A percentile compares a stretch with the other conserved stretches of the same genome.
These are phyloP conservation scores for Aspergillus sp. DNA, from an alignment of 2,329 filamentous ascomycete genomes.

Conservation along the genomic window DNA sequence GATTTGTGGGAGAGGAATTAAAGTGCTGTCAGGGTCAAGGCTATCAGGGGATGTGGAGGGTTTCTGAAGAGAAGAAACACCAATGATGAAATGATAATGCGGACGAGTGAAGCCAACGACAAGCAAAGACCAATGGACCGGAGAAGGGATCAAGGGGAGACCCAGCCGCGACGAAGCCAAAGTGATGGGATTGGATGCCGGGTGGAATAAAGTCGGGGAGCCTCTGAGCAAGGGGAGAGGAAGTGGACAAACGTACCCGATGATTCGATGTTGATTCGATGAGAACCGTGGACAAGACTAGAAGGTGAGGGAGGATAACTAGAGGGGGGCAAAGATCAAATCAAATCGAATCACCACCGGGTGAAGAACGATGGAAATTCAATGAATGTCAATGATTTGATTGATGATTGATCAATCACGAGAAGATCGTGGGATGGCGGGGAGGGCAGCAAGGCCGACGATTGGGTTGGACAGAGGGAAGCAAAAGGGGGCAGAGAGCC, in stretches of 20 bases:
- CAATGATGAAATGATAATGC: conserved; percentile 5
- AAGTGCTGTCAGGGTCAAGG: neutral
- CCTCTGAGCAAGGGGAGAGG: neutral
- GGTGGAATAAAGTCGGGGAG: conserved; percentile 12
- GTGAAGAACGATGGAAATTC: neutral
- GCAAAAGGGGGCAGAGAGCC: conserved; percentile 8
- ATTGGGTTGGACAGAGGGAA: conserved; percentile 3
- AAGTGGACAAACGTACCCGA: conserved; percentile 19
- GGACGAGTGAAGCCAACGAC: conserved; percentile 13
- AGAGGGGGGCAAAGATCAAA: neutral
- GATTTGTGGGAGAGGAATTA: neutral
- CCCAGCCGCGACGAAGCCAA: neutral
- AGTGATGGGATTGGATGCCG: conserved; percentile 18
- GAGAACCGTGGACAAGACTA: conserved; percentile 15
- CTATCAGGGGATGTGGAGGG: conserved; percentile 1
- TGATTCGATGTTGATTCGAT: conserved; percentile 21
- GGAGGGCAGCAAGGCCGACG: neutral
- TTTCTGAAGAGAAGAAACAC: conserved; percentile 11
- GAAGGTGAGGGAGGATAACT: conserved; percentile 3
- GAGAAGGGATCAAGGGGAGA: conserved; percentile 1
- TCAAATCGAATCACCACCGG: neutral
- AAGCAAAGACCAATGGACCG: conserved; percentile 3
- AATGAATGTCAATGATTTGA: too few relatives aligned
- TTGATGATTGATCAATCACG: conserved; percentile 22
- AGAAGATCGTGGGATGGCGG: neutral